phyloP scores from a whole-genome alignment of 139 green algal species.

The Ettlia oleoabundans region DNA sequence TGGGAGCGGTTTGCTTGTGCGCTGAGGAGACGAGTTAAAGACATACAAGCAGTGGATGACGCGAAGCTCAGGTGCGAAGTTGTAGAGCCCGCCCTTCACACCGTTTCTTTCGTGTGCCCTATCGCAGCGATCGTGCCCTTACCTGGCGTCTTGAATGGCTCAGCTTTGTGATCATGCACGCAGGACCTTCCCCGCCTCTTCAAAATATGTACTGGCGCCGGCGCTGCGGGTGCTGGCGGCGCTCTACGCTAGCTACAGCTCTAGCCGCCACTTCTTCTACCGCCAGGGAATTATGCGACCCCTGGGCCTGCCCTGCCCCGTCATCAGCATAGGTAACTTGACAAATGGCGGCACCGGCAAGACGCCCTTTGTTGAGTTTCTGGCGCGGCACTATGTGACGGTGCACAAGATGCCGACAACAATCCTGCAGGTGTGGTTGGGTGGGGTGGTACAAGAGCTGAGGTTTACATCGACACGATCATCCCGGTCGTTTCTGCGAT shows the following conservation, averaged over 20 bases:
- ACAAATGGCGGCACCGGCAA: constrained; percentile 44
- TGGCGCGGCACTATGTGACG: constrained; percentile 39
- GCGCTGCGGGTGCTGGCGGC: constrained; percentile 22
- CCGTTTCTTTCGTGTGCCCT: no score
- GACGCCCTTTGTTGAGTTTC: constrained; percentile 48
- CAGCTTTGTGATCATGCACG: no score
- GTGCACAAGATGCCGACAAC: constrained; percentile 35
- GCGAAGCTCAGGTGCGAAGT: not conserved
- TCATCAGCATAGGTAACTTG: constrained; percentile 45
- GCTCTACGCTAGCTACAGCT: constrained; percentile 16
- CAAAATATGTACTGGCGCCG: constrained; percentile 41
- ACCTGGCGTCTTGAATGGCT: not conserved
- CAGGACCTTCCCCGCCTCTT: constrained; percentile 37
- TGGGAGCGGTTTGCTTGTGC: not conserved
- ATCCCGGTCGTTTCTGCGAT: not conserved
- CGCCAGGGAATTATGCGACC: constrained; percentile 37
- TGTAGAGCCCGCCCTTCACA: not conserved
- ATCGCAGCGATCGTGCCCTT: not conserved
- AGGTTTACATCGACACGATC: no score
- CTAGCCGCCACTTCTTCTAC: constrained; percentile 39
- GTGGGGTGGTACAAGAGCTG: no score
- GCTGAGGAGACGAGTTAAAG: not conserved
- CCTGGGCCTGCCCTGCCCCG: constrained; percentile 35
- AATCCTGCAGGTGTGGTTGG: constrained; percentile 43
- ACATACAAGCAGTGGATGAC: constrained; percentile 19